phyloP scores from a whole-genome alignment of 352 stramenopile species.

The Phytophthora syringae region DNA sequence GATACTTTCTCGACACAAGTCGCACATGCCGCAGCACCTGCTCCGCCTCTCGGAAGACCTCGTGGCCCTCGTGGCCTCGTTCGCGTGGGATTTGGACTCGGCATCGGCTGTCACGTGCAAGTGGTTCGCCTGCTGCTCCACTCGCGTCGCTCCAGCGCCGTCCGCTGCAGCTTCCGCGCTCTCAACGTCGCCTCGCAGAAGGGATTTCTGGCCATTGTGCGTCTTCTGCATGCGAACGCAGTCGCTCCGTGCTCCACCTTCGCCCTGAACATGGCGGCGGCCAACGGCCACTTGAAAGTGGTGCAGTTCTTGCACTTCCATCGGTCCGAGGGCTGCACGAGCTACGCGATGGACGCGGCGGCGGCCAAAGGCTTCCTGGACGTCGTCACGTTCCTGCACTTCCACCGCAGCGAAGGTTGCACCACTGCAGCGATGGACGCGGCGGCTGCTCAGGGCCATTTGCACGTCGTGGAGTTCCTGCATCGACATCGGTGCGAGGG shows the following conservation, averaged over 20 bases:
- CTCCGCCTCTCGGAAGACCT: conserved; percentile 36
- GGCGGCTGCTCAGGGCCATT: conserved; percentile 38
- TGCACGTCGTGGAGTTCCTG: conserved; percentile 46
- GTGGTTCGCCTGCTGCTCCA: conserved; percentile 34
- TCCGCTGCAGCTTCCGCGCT: conserved; percentile 19
- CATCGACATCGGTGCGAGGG: conserved; percentile 35
- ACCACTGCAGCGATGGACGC: conserved; percentile 43
- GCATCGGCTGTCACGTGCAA: conserved; percentile 24
- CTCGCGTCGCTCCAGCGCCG: conserved; percentile 4
- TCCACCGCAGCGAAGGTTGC: too few species aligned
- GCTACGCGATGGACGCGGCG: conserved; percentile 49
- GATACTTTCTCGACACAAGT: too few species aligned
- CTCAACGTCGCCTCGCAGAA: conserved; percentile 30
- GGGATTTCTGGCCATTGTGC: conserved; percentile 29
- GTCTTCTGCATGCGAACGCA: conserved; percentile 18
- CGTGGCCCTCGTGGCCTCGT: conserved; percentile 35
- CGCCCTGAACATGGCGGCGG: conserved; percentile 43
- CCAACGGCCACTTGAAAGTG: conserved; percentile 32
- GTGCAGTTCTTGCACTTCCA: conserved; percentile 43
- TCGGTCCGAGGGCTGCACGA: conserved; percentile 45
- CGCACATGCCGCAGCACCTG: too few species aligned
- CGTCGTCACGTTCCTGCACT: conserved; percentile 49
- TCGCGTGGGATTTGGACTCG: conserved; percentile 39
- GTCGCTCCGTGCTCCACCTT: conserved; percentile 25
- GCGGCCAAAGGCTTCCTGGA: conserved; percentile 40